Conservation (phyloP, 345 rosid species). For the Syzygium aromaticum region DNA sequence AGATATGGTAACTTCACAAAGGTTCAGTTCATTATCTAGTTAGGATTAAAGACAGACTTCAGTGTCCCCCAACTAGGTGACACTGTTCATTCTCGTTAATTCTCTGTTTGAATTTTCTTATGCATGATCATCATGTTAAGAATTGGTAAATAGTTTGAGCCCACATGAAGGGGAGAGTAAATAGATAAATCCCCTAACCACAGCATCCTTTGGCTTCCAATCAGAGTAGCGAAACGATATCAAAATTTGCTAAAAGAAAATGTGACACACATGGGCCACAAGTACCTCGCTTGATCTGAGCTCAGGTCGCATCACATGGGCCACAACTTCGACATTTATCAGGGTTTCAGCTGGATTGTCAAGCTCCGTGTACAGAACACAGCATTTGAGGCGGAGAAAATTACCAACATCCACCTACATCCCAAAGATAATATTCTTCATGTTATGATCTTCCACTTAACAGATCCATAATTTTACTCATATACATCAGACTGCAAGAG, state of each 20-base stretch:
- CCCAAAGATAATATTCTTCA: background rate
- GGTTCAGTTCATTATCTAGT: background rate
- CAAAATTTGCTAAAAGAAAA: background rate
- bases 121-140: background rate
- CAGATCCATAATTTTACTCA: background rate
- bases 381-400: constrained; percentile 81
- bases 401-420: constrained; percentile 80
- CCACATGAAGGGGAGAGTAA: background rate
- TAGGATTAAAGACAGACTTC: background rate
- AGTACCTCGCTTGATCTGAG: constrained; percentile 67
- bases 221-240: background rate
- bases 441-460: background rate
- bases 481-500: background rate
- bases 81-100: background rate
- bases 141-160: background rate
- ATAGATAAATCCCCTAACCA: background rate
- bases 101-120: background rate
- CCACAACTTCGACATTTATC: constrained; percentile 71
- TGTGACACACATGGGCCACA: background rate
- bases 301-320: constrained; percentile 77
- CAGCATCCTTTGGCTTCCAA: background rate
- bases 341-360: constrained; percentile 42
- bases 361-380: constrained; percentile 64
- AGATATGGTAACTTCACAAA: background rate
- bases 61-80: background rate